Base-by-base conservation (phyloP, 2,329 filamentous ascomycete genomes). In the Neofusicoccum sp. region DNA sequence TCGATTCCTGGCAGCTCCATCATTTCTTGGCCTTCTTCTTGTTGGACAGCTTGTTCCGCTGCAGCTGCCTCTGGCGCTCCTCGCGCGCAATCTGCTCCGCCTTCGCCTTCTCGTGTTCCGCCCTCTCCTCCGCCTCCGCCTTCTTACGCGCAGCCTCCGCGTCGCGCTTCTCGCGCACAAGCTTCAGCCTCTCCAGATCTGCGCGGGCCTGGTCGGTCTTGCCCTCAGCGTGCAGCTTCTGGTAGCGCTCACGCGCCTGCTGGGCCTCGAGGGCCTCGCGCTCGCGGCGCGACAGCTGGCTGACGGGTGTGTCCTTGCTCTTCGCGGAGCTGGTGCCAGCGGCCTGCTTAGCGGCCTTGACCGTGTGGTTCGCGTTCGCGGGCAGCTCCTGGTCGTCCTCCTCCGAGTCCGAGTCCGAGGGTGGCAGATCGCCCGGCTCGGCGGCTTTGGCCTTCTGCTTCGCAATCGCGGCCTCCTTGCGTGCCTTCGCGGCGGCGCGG, bases 181-280 rank as follows among this genome's bases (percentile, higher is more conserved):
- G 75, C 76, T 83, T 87, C 72, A 99, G 80, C 62, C 95, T 86
- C 64, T 92, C 94, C 69, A 98, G 74, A 78, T 99, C 95, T 4
- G 91, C 89, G 76, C 92, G 90, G 52, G 94, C 93, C 83, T 97
- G 91, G 65, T 99, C 95, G 48, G 95, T 98, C 87, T 98, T 98
- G 72, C 94, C 94, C 73, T 93, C 90, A 63, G 93, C 91, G 73
- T 97, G 94, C 71, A 97, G 78, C 80, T 96, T 96, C 82, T 92
- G 86, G 74, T 97, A 97, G 69, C 88, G 85, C 82, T 97, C 93
- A 77, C 93, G 93, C 34, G 92, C 92, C 75, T 94, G 90, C 66
- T 90, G 89, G 1, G 93, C 93, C 79, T 97, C 90, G 37, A 95
- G 73, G 2, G 93, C 91, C 81, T 98, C 89, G 22, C 88, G 80